Percentiles rank a stretch among this genome's conserved stretches.
Evolutionary conservation across 1,284 basidiomycete genomes (phyloP).

Genomic region (Cryptococcus wingfieldii): DNA sequence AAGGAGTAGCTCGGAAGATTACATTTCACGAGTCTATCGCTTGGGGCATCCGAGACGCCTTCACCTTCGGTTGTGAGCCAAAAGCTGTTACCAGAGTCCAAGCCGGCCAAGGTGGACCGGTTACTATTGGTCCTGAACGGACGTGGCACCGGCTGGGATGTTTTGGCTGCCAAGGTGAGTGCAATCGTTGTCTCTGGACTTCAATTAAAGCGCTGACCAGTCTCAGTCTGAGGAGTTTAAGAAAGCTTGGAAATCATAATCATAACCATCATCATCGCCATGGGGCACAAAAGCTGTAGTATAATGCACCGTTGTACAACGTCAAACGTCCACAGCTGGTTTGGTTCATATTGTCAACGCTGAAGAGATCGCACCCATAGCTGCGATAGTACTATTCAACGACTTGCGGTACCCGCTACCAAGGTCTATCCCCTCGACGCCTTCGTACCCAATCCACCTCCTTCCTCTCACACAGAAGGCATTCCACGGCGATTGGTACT

Average conservation of each 20-base stretch:
- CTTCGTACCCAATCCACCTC: too few relatives aligned
- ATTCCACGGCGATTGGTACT: too few relatives aligned
- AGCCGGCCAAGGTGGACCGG: conserved; percentile 9
- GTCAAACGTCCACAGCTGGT: conserved; percentile 68
- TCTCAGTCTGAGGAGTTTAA: conserved; percentile 13
- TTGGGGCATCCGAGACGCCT: conserved; percentile 4
- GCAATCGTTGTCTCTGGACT: background rate
- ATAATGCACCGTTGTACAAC: conserved; percentile 40
- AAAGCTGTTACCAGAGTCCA: conserved; percentile 16
- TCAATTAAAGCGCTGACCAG: background rate
- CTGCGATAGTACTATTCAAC: too few relatives aligned
- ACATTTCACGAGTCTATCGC: conserved; percentile 8
- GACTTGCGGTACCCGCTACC: too few relatives aligned
- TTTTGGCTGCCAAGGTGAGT: conserved; percentile 24
- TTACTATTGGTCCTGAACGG: conserved; percentile 33
- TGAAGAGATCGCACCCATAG: too few relatives aligned
- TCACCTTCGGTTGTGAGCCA: background rate
- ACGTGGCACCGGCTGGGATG: conserved; percentile 21
- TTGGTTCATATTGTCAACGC: too few relatives aligned
- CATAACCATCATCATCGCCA: background rate
- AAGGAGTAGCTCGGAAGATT: conserved; percentile 15
- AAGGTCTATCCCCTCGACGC: too few relatives aligned
- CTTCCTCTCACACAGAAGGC: too few relatives aligned
- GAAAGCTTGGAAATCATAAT: conserved; percentile 6
- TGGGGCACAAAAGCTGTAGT: too few relatives aligned